phyloP scores from a whole-genome alignment of 306 rosid genomes.

The Pterocarpus santalinus region DNA sequence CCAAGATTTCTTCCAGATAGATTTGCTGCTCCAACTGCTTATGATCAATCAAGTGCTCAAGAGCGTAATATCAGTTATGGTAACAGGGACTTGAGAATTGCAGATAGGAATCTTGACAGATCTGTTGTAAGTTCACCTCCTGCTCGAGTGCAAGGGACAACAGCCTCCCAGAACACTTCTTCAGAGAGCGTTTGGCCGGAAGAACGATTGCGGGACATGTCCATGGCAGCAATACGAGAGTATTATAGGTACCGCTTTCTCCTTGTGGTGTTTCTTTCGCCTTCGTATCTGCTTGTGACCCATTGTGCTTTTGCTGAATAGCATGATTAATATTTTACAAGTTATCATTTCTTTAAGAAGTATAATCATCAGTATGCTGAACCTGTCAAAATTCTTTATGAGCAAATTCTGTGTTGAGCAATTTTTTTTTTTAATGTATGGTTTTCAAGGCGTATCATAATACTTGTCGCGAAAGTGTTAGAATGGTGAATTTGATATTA shows the following conservation, averaged over 20 bases:
- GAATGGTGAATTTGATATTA: neutral
- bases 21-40: constrained; percentile 60
- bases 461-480: constrained; percentile 8
- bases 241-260: constrained; percentile 76
- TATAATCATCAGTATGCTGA: constrained; percentile 10
- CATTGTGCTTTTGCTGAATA: neutral
- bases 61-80: constrained; percentile 64
- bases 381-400: neutral
- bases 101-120: constrained; percentile 63
- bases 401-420: neutral
- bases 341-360: too few species aligned
- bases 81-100: constrained; percentile 65
- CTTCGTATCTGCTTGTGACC: neutral
- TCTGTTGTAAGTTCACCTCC: constrained; percentile 63
- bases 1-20: constrained; percentile 62
- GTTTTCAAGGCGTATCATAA: constrained; percentile 7
- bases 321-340: neutral
- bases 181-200: constrained; percentile 59
- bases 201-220: constrained; percentile 66
- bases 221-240: constrained; percentile 85
- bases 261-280: neutral
- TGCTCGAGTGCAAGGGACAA: constrained; percentile 58
- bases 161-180: constrained; percentile 54
- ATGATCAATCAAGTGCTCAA: constrained; percentile 63
- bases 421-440: neutral